These are phyloP conservation scores for Podospora bellae-mahoneyi DNA, from an alignment of 495 filamentous ascomycete species.

Conservation along the genomic window DNA sequence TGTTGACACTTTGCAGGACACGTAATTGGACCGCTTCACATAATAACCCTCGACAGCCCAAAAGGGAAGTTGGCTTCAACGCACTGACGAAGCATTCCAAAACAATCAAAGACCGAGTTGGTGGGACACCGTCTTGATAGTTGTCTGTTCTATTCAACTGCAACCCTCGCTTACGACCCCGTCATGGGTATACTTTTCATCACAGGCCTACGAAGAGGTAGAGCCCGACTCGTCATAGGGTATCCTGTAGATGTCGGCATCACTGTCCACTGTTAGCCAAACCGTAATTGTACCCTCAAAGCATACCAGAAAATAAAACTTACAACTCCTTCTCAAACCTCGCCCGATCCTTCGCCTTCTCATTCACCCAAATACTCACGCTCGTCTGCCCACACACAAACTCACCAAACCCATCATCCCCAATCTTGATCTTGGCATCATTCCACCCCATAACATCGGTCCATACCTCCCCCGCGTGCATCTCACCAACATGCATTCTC, in stretches of 20 bases:
- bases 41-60: too few species aligned
- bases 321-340: slow-evolving; percentile 42
- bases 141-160: too few species aligned
- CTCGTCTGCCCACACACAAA: slow-evolving; percentile 54
- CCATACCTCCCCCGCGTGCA: slow-evolving; percentile 56
- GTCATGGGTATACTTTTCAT: too few species aligned
- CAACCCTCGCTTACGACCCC: too few species aligned
- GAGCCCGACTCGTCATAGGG: not conserved
- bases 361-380: slow-evolving; percentile 61
- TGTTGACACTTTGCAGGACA: too few species aligned
- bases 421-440: slow-evolving; percentile 47
- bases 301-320: slow-evolving; percentile 15
- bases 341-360: slow-evolving; percentile 51
- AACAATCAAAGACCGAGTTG: too few species aligned
- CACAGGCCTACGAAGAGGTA: not conserved
- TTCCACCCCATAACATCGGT: slow-evolving; percentile 56
- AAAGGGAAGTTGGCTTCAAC: too few species aligned
- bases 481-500: slow-evolving; percentile 59
- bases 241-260: not conserved
- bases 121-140: too few species aligned
- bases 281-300: not conserved
- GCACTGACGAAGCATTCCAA: too few species aligned
- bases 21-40: too few species aligned
- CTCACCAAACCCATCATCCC: slow-evolving; percentile 51
- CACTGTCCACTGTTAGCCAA: not conserved